Evolutionary conservation across 2,329 filamentous ascomycete genomes (phyloP).

Genomic region (Phialocephala sp.): DNA sequence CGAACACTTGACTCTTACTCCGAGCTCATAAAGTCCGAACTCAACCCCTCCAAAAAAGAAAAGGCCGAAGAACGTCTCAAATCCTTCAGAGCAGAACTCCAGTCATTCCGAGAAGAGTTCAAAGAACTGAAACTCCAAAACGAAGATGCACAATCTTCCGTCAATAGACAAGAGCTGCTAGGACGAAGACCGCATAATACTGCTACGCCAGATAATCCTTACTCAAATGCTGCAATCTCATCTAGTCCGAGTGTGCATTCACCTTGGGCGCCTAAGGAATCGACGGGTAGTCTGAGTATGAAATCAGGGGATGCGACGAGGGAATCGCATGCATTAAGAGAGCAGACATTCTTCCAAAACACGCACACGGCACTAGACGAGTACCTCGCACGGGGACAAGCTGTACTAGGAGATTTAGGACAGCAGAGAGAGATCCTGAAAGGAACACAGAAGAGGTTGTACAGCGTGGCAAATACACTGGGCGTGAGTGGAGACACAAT

Average conservation of each 20-base stretch:
- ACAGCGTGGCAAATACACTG: slow-evolving; percentile 91
- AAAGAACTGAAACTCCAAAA: slow-evolving; percentile 77
- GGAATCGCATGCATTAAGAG: slow-evolving; percentile 83
- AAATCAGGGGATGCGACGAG: slow-evolving; percentile 68
- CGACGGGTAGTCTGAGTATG: slow-evolving; percentile 46
- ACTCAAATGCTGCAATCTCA: slow-evolving; percentile 62
- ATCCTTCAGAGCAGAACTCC: slow-evolving; percentile 82
- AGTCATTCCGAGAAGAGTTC: slow-evolving; percentile 79
- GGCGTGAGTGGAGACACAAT: slow-evolving; percentile 96
- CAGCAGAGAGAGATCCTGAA: slow-evolving; percentile 95
- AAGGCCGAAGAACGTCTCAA: slow-evolving; percentile 87
- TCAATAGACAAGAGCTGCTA: slow-evolving; percentile 80
- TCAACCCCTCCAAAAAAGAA: slow-evolving; percentile 88
- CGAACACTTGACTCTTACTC: slow-evolving; percentile 94
- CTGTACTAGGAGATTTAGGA: slow-evolving; percentile 86
- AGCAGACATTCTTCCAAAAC: slow-evolving; percentile 84
- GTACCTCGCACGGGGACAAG: slow-evolving; percentile 88
- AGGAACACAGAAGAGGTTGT: slow-evolving; percentile 87
- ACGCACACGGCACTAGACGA: slow-evolving; percentile 90
- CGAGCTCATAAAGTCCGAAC: slow-evolving; percentile 82
- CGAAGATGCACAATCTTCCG: slow-evolving; percentile 72
- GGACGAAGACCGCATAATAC: slow-evolving; percentile 87
- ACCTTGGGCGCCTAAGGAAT: slow-evolving; percentile 40
- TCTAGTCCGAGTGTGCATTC: slow-evolving; percentile 28
- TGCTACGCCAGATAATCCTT: slow-evolving; percentile 86